phyloP scores from a whole-genome alignment of 805 yeast genomes.

The Saccharomycopsis guyanensis region DNA sequence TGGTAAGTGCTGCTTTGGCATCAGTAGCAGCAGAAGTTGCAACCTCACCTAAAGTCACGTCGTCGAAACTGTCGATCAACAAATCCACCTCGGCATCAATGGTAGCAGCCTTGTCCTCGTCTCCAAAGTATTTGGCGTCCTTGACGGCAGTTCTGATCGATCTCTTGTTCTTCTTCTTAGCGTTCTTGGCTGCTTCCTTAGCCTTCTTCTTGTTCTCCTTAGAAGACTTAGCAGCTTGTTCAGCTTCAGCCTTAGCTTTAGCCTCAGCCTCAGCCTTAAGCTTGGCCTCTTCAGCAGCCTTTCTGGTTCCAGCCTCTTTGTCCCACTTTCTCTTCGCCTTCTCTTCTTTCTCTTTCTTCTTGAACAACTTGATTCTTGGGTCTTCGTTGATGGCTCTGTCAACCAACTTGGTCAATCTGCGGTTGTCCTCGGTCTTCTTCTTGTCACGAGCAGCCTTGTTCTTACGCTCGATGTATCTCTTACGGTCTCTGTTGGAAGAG shows the following conservation, averaged over 20 bases:
- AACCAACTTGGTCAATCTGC: conserved; percentile 76
- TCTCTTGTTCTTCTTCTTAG: conserved; percentile 95
- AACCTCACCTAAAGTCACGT: conserved; percentile 64
- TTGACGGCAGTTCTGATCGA: conserved; percentile 72
- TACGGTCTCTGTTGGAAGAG: conserved; percentile 97
- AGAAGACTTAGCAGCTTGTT: conserved; percentile 55
- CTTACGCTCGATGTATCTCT: conserved; percentile 96
- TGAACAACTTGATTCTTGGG: conserved; percentile 90
- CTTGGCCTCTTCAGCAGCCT: conserved; percentile 90
- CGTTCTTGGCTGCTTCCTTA: conserved; percentile 84
- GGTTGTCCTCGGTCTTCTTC: conserved; percentile 95
- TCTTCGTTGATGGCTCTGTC: conserved; percentile 86
- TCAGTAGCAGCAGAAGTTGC: conserved; percentile 60
- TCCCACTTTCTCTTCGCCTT: conserved; percentile 97
- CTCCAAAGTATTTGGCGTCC: conserved; percentile 81
- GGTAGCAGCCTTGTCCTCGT: conserved; percentile 53
- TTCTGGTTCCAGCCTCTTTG: conserved; percentile 93
- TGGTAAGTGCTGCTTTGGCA: conserved; percentile 54
- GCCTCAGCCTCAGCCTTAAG: conserved; percentile 85
- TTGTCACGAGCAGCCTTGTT: conserved; percentile 94
- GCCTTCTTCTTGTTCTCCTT: conserved; percentile 85
- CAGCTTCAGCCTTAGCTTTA: conserved; percentile 69
- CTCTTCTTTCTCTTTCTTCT: conserved; percentile 89
- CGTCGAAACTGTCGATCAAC: conserved; percentile 74
- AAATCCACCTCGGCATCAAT: conserved; percentile 76